These are phyloP conservation scores for Mucor racemosus DNA, from an alignment of 371 early-diverging fungal genomes.

Conservation along the genomic window DNA sequence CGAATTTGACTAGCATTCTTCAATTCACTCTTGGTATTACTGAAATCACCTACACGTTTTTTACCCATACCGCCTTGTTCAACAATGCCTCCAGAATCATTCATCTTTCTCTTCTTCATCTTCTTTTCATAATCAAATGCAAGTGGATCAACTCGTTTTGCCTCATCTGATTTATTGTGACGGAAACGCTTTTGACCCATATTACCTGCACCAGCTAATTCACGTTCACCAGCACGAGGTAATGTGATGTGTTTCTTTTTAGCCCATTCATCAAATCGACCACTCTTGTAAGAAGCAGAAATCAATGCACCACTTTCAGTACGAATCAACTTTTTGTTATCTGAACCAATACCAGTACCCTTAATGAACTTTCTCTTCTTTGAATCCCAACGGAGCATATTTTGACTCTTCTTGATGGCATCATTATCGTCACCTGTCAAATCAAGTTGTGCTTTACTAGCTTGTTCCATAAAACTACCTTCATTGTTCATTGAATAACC, in stretches of 20 bases:
- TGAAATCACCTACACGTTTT: conserved; percentile 52
- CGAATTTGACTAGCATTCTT: conserved; percentile 83
- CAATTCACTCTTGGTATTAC: conserved; percentile 74
- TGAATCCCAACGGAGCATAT: conserved; percentile 87
- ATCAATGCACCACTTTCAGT: conserved; percentile 92
- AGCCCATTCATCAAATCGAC: conserved; percentile 88
- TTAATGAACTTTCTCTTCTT: conserved; percentile 92
- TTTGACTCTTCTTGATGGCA: conserved; percentile 54
- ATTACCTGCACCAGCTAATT: conserved; percentile 59
- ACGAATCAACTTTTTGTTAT: conserved; percentile 94
- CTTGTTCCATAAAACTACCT: conserved; percentile 83
- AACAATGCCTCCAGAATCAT: conserved; percentile 20
- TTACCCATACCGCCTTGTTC: conserved; percentile 55
- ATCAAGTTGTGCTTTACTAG: conserved; percentile 78
- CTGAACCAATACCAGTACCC: conserved; percentile 85
- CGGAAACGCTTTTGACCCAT: conserved; percentile 60
- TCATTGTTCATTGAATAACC: conserved; percentile 85
- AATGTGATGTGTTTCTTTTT: conserved; percentile 79
- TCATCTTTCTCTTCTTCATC: conserved; percentile 63
- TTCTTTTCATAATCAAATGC: conserved; percentile 70
- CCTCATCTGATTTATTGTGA: conserved; percentile 64
- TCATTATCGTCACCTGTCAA: conserved; percentile 86
- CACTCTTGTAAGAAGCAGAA: conserved; percentile 89
- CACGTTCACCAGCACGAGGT: conserved; percentile 88
- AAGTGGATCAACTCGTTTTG: conserved; percentile 68